A percentile compares a stretch with the other conserved stretches of the same genome.
These are phyloP conservation scores for Candida coquimbonensis DNA, from an alignment of 805 yeast genomes.

Conservation along the genomic window DNA sequence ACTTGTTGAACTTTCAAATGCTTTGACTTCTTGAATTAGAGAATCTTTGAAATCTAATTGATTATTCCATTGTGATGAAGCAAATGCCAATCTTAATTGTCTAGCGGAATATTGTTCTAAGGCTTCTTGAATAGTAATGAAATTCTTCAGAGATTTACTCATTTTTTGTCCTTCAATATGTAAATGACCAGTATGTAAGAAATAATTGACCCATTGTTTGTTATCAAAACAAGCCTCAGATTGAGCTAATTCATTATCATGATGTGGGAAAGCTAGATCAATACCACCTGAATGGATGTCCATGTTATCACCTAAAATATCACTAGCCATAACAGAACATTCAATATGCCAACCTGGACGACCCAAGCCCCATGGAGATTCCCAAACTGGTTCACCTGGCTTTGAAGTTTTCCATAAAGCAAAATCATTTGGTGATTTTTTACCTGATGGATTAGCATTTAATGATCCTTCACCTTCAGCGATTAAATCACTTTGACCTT, in stretches of 20 bases:
- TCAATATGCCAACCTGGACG: slow-evolving; percentile 99
- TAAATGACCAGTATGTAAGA: slow-evolving; percentile 93
- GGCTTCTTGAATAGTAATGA: slow-evolving; percentile 91
- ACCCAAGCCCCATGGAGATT: slow-evolving; percentile 93
- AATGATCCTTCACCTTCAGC: slow-evolving; percentile 95
- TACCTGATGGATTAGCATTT: slow-evolving; percentile 44
- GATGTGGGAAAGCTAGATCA: slow-evolving; percentile 97
- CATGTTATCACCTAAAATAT: slow-evolving; percentile 72
- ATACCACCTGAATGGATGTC: slow-evolving; percentile 97
- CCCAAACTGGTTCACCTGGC: slow-evolving; percentile 97
- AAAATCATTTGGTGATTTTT: slow-evolving; percentile 76
- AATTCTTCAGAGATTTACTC: slow-evolving; percentile 93
- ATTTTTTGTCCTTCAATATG: slow-evolving; percentile 98
- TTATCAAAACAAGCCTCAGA: slow-evolving; percentile 87
- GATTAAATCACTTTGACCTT: slow-evolving; percentile 77
- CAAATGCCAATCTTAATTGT: slow-evolving; percentile 87
- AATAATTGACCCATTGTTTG: slow-evolving; percentile 94
- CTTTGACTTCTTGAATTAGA: slow-evolving; percentile 66
- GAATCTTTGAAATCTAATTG: slow-evolving; percentile 88
- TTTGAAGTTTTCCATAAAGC: slow-evolving; percentile 96
- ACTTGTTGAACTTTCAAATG: slow-evolving; percentile 64
- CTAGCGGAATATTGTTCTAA: slow-evolving; percentile 62
- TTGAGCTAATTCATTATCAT: slow-evolving; percentile 97
- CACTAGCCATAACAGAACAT: slow-evolving; percentile 97
- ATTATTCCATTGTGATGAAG: slow-evolving; percentile 86